These are phyloP conservation scores for Naganishia cerealis DNA, from an alignment of 1,284 basidiomycete species.

Conservation along the genomic window DNA sequence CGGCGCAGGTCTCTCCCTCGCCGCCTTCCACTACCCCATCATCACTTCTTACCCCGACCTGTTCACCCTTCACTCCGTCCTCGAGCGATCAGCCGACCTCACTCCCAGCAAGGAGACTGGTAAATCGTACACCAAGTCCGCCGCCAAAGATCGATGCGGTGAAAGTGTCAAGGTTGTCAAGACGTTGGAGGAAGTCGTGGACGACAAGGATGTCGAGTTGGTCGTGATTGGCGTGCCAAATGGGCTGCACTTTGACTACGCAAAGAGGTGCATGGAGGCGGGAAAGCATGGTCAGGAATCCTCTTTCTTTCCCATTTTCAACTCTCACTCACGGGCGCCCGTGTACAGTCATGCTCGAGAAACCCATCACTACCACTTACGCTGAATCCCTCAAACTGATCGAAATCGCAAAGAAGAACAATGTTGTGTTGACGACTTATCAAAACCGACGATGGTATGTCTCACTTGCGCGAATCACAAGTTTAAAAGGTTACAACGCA, in stretches of 20 bases:
- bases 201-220: slow-evolving; percentile 53
- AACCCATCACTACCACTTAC: slow-evolving; percentile 71
- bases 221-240: slow-evolving; percentile 74
- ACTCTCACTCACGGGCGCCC: slow-evolving; percentile 10
- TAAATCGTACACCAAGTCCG: slow-evolving; percentile 29
- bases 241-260: slow-evolving; percentile 69
- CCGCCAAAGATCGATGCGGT: slow-evolving; percentile 42
- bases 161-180: slow-evolving; percentile 49
- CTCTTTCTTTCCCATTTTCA: not conserved
- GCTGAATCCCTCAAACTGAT: slow-evolving; percentile 69
- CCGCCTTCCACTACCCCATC: slow-evolving; percentile 77
- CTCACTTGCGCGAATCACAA: not conserved
- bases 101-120: slow-evolving; percentile 11
- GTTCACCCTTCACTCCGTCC: slow-evolving; percentile 69
- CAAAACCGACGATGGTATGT: slow-evolving; percentile 82
- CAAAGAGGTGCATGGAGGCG: slow-evolving; percentile 57
- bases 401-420: slow-evolving; percentile 65
- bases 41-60: slow-evolving; percentile 70
- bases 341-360: slow-evolving; percentile 66
- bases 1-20: slow-evolving; percentile 68
- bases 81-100: slow-evolving; percentile 46
- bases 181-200: slow-evolving; percentile 49
- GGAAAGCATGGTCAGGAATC: slow-evolving; percentile 69
- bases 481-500: slow-evolving; percentile 33
- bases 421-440: slow-evolving; percentile 67